Percentiles rank a stretch among this genome's conserved stretches.
These are phyloP conservation scores for Pseudogymnoascus sp. DNA, from an alignment of 2,329 filamentous ascomycete species.

Conservation along the genomic window DNA sequence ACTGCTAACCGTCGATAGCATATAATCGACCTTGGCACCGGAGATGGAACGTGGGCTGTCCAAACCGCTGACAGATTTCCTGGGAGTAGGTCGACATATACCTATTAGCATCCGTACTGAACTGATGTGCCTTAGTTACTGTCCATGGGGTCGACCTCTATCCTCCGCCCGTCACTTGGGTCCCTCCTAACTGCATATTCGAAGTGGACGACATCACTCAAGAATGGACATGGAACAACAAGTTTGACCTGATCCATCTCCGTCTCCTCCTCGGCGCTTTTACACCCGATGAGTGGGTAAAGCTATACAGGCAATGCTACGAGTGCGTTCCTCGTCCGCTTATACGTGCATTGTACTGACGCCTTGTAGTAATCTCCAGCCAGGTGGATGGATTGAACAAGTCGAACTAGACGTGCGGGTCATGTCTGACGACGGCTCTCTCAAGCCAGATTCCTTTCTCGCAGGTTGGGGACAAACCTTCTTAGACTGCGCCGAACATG, in stretches of 20 bases:
- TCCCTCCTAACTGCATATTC: constrained; percentile 22
- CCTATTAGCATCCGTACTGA: background rate
- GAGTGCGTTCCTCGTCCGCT: background rate
- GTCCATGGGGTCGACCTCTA: constrained; percentile 24
- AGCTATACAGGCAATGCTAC: constrained; percentile 13
- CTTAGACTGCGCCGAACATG: constrained; percentile 17
- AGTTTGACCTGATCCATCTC: constrained; percentile 39
- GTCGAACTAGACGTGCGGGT: constrained; percentile 3
- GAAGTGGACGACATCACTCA: constrained; percentile 24
- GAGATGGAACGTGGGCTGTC: constrained; percentile 21
- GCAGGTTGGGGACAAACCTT: constrained; percentile 20
- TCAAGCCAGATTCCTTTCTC: constrained; percentile 14
- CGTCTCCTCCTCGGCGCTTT: constrained; percentile 16
- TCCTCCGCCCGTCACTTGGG: constrained; percentile 15
- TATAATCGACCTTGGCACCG: constrained; percentile 22
- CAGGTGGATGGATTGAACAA: constrained; percentile 12
- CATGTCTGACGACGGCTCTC: constrained; percentile 10
- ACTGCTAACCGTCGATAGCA: constrained; percentile 10
- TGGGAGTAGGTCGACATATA: background rate
- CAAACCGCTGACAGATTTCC: constrained; percentile 19
- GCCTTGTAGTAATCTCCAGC: background rate
- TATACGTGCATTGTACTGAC: background rate
- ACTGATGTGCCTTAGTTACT: constrained; percentile 10
- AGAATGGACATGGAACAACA: constrained; percentile 37
- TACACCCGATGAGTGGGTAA: constrained; percentile 14